phyloP scores from a whole-genome alignment of 2,329 filamentous ascomycete species.

The Apiospora hydei region DNA sequence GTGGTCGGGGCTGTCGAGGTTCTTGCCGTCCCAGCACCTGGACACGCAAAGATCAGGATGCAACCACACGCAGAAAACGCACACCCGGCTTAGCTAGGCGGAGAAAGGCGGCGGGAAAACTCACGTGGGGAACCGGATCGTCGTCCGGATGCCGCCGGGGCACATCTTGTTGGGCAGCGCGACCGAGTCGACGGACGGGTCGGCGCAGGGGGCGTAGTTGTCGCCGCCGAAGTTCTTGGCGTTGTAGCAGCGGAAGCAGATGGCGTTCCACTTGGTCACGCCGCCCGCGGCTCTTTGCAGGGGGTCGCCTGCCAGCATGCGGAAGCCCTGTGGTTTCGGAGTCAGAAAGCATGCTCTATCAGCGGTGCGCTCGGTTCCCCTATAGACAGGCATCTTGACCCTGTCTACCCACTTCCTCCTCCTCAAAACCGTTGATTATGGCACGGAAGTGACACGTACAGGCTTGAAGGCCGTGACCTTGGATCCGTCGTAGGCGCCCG shows the following conservation, averaged over 20 bases:
- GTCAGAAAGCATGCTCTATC: background rate
- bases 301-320: constrained; percentile 54
- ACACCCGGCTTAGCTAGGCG: no score
- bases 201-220: constrained; percentile 37
- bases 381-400: background rate
- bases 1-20: constrained; percentile 62
- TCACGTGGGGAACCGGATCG: constrained; percentile 62
- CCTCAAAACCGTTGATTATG: background rate
- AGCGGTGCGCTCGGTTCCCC: background rate
- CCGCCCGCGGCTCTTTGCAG: constrained; percentile 31
- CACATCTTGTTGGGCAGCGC: constrained; percentile 60
- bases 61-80: no score
- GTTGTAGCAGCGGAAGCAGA: constrained; percentile 48
- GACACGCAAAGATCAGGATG: no score
- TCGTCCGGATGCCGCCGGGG: constrained; percentile 53
- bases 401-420: background rate
- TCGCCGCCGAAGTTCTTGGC: constrained; percentile 40
- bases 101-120: background rate
- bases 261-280: constrained; percentile 35
- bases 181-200: constrained; percentile 48
- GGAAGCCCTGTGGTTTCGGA: constrained; percentile 47
- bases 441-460: constrained; percentile 30
- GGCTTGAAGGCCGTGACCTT: constrained; percentile 52
- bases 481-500: constrained; percentile 36
- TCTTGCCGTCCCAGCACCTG: constrained; percentile 66